phyloP scores from a whole-genome alignment of 176 grass and related monocot genomes.

The Oryza punctata region DNA sequence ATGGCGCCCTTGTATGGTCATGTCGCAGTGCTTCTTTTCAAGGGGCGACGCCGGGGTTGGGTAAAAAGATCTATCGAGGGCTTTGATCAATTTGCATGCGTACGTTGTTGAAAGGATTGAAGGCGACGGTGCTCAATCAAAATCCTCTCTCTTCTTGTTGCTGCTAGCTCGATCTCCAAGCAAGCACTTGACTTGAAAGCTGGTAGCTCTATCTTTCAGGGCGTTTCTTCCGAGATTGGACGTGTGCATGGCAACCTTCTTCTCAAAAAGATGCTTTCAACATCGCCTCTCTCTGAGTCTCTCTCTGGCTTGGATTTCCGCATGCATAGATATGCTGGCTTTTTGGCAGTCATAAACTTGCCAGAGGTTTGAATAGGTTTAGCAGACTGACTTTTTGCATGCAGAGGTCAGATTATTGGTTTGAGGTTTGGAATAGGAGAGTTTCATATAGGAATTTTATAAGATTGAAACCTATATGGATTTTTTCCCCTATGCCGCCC shows the following conservation, averaged over 20 bases:
- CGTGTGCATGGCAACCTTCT: constrained; percentile 57
- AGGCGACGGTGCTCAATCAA: constrained; percentile 13
- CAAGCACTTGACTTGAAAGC: constrained; percentile 9
- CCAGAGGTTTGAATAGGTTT: neutral
- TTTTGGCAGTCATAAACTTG: neutral
- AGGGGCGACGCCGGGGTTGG: neutral
- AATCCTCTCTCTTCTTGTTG: neutral
- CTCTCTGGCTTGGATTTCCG: constrained; percentile 42
- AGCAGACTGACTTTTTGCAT: neutral
- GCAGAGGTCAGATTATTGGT: neutral
- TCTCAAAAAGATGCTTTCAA: constrained; percentile 24
- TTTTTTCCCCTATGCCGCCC: too few relatives aligned
- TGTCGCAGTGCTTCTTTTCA: constrained; percentile 26
- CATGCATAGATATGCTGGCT: neutral
- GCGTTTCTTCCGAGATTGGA: constrained; percentile 63
- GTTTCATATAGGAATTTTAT: too few relatives aligned
- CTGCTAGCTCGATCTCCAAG: constrained; percentile 4
- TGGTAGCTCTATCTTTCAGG: constrained; percentile 17
- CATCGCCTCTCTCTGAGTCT: neutral
- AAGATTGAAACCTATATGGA: too few relatives aligned
- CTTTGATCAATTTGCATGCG: constrained; percentile 40
- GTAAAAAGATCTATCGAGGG: neutral
- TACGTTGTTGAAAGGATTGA: constrained; percentile 58
- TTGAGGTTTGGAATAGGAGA: too few relatives aligned
- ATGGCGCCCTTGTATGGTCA: constrained; percentile 42